Percentiles rank a stretch among this genome's conserved stretches.
Evolutionary conservation across 192 early-diverging fungal genomes (phyloP).

Genomic region (Coemansia sp.): DNA sequence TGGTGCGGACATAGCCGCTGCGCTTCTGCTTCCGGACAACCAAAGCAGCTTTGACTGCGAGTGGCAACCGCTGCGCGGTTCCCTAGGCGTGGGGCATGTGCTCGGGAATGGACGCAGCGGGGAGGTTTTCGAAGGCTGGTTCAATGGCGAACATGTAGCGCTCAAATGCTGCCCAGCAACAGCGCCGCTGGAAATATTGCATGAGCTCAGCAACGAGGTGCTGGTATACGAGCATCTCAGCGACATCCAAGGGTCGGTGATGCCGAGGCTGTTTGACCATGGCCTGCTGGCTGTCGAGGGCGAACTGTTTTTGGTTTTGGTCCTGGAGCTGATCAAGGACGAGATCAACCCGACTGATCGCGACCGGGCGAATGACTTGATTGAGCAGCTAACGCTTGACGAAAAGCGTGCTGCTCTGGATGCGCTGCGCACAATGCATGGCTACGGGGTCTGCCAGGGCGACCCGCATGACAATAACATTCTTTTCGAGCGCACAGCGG

Average conservation of each 20-base stretch:
- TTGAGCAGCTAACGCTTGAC: background rate
- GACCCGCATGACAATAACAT: background rate
- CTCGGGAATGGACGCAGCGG: no score
- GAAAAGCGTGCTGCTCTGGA: background rate
- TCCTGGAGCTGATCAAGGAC: background rate
- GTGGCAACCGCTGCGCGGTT: no score
- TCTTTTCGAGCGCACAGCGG: background rate
- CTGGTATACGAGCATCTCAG: background rate
- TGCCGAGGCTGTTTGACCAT: background rate
- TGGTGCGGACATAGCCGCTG: no score
- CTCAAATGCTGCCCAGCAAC: no score
- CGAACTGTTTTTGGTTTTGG: background rate
- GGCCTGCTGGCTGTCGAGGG: background rate
- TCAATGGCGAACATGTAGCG: no score
- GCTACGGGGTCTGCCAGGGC: background rate
- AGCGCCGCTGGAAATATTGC: no score
- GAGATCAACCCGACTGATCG: background rate
- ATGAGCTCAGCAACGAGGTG: background rate
- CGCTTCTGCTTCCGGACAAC: no score
- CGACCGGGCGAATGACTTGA: background rate
- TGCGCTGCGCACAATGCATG: background rate
- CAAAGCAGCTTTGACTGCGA: no score
- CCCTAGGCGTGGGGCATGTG: no score
- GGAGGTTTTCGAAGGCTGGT: no score
- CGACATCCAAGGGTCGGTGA: background rate